Percentiles rank a stretch among this genome's conserved stretches.
phyloP scores from a whole-genome alignment of 164 flowering plant species.

The Macadamia integrifolia region DNA sequence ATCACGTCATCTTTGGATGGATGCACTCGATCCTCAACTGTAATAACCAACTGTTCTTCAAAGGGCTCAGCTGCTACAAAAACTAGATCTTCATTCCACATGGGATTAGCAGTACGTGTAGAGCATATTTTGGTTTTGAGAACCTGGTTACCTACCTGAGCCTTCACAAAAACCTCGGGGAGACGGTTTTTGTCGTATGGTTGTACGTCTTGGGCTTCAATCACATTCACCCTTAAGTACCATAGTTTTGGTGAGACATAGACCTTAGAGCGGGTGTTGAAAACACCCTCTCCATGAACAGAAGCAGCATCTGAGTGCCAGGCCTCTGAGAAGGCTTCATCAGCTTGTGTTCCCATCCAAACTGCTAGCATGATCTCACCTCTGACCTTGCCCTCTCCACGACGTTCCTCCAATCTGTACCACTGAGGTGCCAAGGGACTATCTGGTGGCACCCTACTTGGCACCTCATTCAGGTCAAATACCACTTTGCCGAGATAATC shows the following conservation, averaged over 20 bases:
- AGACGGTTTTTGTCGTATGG: slow-evolving; percentile 32
- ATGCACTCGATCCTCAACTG: slow-evolving; percentile 38
- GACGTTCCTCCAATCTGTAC: slow-evolving; percentile 39
- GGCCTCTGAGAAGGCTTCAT: slow-evolving; percentile 43
- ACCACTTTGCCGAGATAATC: slow-evolving; percentile 36
- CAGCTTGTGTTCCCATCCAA: slow-evolving; percentile 55
- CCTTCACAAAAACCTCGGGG: slow-evolving; percentile 34
- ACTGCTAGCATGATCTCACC: slow-evolving; percentile 46
- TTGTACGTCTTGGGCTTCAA: slow-evolving; percentile 41
- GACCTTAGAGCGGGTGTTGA: slow-evolving; percentile 37
- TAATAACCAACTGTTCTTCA: slow-evolving; percentile 32
- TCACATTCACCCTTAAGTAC: slow-evolving; percentile 39
- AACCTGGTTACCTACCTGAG: slow-evolving; percentile 32
- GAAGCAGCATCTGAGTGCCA: slow-evolving; percentile 45
- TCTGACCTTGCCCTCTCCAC: slow-evolving; percentile 28
- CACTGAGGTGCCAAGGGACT: slow-evolving; percentile 51
- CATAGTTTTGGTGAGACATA: slow-evolving; percentile 47
- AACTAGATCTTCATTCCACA: slow-evolving; percentile 44
- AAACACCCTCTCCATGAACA: slow-evolving; percentile 30
- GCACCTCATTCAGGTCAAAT: slow-evolving; percentile 39
- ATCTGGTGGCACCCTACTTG: slow-evolving; percentile 44
- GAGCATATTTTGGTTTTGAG: slow-evolving; percentile 30
- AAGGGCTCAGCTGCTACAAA: slow-evolving; percentile 47
- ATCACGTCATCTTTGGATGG: slow-evolving; percentile 31
- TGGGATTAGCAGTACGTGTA: slow-evolving; percentile 26